phyloP scores from a whole-genome alignment of 805 yeast species.

The Barnettozyma siamensis region DNA sequence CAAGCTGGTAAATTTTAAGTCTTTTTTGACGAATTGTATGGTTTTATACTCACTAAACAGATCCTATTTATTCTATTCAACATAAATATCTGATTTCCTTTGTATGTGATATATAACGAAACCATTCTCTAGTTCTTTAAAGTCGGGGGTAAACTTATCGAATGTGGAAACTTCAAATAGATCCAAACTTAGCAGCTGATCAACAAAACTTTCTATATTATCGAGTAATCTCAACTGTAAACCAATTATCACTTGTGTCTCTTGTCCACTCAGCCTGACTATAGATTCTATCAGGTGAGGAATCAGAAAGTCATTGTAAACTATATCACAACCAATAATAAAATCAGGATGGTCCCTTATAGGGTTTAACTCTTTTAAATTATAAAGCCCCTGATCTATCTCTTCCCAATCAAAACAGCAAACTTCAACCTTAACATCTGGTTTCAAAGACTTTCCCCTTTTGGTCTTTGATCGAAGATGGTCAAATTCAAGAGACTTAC shows the following conservation, averaged over 20 bases:
- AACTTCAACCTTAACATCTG: constrained; percentile 31
- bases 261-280: constrained; percentile 27
- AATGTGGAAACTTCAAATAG: constrained; percentile 30
- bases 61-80: background rate
- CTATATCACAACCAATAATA: constrained; percentile 58
- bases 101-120: constrained; percentile 39
- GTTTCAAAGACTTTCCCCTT: background rate
- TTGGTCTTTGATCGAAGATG: background rate
- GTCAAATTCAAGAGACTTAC: constrained; percentile 1
- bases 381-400: constrained; percentile 29
- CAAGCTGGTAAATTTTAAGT: constrained; percentile 18
- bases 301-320: constrained; percentile 57
- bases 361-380: constrained; percentile 14
- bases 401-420: constrained; percentile 61
- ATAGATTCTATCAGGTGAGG: constrained; percentile 43
- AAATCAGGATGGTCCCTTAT: constrained; percentile 32
- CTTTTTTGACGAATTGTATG: too few species aligned
- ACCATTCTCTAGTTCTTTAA: constrained; percentile 30
- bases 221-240: constrained; percentile 51
- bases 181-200: constrained; percentile 24
- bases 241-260: constrained; percentile 37
- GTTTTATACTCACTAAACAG: too few species aligned
- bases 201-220: constrained; percentile 42
- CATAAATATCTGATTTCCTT: background rate
- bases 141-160: constrained; percentile 25